Conservation (phyloP, 768 basidiomycete genomes). For the Leccinum arenicola region DNA sequence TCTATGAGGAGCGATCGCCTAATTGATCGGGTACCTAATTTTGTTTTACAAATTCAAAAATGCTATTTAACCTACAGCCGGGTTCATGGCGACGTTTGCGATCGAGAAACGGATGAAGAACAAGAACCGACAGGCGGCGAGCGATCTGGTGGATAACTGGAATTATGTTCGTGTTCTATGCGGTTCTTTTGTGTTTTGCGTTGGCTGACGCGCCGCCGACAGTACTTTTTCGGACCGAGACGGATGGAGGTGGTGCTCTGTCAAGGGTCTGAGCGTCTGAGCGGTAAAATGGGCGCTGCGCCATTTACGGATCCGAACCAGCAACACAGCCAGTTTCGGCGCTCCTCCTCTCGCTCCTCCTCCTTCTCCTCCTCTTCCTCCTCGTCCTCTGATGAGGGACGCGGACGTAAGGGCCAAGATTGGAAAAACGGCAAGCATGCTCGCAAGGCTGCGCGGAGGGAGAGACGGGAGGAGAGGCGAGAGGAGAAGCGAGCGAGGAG, state of each 20-base stretch:
- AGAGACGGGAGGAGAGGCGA: conserved; percentile 16
- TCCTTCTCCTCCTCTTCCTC: neutral
- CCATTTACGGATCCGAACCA: conserved; percentile 21
- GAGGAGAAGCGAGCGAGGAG: conserved; percentile 9
- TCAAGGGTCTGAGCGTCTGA: conserved; percentile 30
- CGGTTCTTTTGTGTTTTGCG: neutral
- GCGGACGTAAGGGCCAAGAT: neutral
- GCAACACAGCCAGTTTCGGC: conserved; percentile 8
- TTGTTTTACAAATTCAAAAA: neutral
- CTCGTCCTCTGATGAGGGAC: neutral
- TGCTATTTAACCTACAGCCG: conserved; percentile 12
- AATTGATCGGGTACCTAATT: neutral
- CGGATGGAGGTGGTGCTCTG: conserved; percentile 41
- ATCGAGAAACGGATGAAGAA: conserved; percentile 29
- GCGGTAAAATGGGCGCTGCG: conserved; percentile 23
- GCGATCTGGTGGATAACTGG: conserved; percentile 46
- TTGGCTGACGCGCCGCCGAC: neutral
- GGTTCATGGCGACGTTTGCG: conserved; percentile 12
- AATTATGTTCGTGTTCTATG: conserved; percentile 39
- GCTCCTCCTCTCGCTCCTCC: neutral
- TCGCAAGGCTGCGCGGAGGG: conserved; percentile 4
- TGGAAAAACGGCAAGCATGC: neutral
- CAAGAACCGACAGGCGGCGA: conserved; percentile 39
- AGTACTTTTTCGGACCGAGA: conserved; percentile 51
- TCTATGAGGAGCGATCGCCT: neutral